Evolutionary conservation across 352 stramenopile species (phyloP).

Genomic region (Pythium aristosporum): DNA sequence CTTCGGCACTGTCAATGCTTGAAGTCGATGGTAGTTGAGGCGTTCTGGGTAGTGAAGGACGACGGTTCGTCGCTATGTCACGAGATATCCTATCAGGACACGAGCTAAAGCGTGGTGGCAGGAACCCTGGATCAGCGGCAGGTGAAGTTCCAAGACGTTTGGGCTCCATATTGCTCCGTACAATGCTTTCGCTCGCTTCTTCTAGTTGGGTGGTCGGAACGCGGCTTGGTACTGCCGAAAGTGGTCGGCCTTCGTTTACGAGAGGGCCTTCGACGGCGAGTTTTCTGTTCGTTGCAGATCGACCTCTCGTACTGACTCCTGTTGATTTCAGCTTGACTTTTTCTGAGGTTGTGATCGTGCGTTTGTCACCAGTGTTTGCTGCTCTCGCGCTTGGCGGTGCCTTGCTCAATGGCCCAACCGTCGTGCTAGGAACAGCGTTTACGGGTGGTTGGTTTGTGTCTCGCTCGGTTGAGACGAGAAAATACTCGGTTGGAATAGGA

Average conservation of each 20-base stretch:
- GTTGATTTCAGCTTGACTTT: not conserved
- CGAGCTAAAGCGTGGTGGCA: not conserved
- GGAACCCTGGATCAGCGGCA: not conserved
- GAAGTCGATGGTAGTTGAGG: not conserved
- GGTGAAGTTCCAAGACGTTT: not conserved
- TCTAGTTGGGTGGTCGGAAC: not conserved
- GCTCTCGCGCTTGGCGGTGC: not conserved
- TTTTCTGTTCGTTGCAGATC: not conserved
- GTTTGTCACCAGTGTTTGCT: not conserved
- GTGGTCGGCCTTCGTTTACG: not conserved
- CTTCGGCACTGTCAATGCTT: not conserved
- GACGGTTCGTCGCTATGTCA: not conserved
- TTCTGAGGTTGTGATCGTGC: too few relatives aligned
- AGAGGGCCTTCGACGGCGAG: not conserved
- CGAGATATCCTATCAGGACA: not conserved
- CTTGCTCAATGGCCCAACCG: not conserved
- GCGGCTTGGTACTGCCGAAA: not conserved
- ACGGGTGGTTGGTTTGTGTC: not conserved
- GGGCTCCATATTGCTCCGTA: not conserved
- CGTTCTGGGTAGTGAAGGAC: not conserved
- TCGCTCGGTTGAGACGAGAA: constrained; percentile 22
- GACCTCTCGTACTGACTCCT: not conserved
- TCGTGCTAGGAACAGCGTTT: not conserved
- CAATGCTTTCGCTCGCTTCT: not conserved
- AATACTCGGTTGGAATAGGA: constrained; percentile 60